phyloP scores from a whole-genome alignment of 371 early-diverging fungal species.

The Mucor plumbeus region DNA sequence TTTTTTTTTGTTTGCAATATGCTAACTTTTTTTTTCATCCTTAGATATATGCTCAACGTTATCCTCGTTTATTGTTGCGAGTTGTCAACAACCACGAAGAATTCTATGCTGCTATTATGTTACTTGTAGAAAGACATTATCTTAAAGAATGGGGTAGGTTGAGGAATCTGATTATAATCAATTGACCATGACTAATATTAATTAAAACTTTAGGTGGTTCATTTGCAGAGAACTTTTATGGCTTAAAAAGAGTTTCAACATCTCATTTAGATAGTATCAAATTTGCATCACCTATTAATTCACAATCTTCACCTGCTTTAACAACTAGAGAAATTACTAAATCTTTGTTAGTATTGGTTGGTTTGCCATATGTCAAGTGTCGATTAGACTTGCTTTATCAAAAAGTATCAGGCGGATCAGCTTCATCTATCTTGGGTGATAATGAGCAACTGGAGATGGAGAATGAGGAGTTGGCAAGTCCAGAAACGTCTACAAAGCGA shows the following conservation, averaged over 20 bases:
- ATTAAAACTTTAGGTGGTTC: slow-evolving; percentile 65
- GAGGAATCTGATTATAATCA: background rate
- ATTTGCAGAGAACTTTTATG: slow-evolving; percentile 94
- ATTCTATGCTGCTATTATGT: slow-evolving; percentile 76
- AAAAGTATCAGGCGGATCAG: slow-evolving; percentile 67
- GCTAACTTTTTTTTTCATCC: background rate
- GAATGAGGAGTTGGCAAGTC: slow-evolving; percentile 38
- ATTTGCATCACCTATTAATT: slow-evolving; percentile 25
- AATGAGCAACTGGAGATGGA: slow-evolving; percentile 49
- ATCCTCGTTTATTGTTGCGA: slow-evolving; percentile 82
- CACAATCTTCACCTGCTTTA: slow-evolving; percentile 37
- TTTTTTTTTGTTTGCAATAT: background rate
- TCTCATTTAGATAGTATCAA: slow-evolving; percentile 28
- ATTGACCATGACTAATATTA: slow-evolving; percentile 13
- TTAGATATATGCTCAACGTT: slow-evolving; percentile 88
- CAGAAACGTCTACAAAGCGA: slow-evolving; percentile 18
- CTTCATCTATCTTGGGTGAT: slow-evolving; percentile 70
- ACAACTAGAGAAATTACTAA: slow-evolving; percentile 56
- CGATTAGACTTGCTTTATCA: slow-evolving; percentile 79
- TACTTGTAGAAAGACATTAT: slow-evolving; percentile 82
- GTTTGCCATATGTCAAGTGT: slow-evolving; percentile 77
- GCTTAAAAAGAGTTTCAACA: slow-evolving; percentile 73
- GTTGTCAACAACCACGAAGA: slow-evolving; percentile 83
- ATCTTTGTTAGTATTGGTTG: slow-evolving; percentile 76
- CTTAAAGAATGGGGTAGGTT: slow-evolving; percentile 76